Conservation (phyloP, 2,329 filamentous ascomycete genomes). For the Fusarium keratoplasticum region DNA sequence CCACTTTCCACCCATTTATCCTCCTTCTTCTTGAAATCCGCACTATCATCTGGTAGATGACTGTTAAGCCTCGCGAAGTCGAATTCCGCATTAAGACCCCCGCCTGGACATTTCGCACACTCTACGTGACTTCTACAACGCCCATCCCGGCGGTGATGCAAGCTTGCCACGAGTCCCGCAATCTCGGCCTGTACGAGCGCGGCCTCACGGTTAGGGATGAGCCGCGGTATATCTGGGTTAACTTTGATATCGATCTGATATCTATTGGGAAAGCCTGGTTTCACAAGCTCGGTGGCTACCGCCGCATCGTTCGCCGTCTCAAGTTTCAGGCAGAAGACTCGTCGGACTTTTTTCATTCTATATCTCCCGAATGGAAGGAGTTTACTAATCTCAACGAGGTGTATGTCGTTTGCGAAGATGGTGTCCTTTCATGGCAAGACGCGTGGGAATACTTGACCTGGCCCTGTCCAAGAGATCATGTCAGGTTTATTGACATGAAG, state of each 20-base stretch:
- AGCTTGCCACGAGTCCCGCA: conserved; percentile 1
- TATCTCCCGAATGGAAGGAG: no score
- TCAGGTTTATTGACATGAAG: neutral
- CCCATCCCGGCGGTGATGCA: conserved; percentile 1
- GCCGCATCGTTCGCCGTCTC: neutral
- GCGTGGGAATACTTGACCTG: neutral
- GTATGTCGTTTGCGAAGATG: neutral
- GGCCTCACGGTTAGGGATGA: neutral
- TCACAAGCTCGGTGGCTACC: neutral
- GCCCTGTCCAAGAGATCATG: neutral
- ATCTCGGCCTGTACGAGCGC: neutral
- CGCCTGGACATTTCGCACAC: neutral
- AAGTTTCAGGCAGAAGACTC: neutral
- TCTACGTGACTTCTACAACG: neutral
- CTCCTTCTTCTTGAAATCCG: conserved; percentile 12
- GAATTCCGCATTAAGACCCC: conserved; percentile 5
- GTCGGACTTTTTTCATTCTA: neutral
- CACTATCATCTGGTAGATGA: neutral
- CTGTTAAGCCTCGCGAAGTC: conserved; percentile 8
- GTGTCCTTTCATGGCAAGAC: neutral
- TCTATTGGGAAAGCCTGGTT: neutral
- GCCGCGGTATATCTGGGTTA: conserved; percentile 8
- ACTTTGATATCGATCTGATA: neutral
- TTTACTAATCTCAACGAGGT: neutral
- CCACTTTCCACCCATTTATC: conserved; percentile 19